Evolutionary conservation across 2,329 filamentous ascomycete species (phyloP), one percentile per base, ranked within the genome.

Genomic region (Colletotrichum sp.): DNA sequence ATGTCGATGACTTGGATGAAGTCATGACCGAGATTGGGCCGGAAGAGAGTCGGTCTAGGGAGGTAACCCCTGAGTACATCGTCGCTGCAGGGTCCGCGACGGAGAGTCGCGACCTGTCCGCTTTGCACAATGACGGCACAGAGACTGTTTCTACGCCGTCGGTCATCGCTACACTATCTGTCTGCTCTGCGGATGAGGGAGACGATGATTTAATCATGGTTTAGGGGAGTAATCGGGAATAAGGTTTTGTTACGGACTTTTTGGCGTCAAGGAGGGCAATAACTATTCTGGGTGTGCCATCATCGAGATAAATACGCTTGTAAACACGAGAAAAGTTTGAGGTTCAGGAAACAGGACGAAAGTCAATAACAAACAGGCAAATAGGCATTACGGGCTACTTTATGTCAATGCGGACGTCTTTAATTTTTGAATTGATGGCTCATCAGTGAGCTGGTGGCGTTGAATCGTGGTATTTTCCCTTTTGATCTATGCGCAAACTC

Each of bases 121-220:
- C 36, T 28, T 38, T n/a, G 13, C 18, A 32, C 24, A 63, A 52
- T 52, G 43, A 52, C 43, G 43, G 21, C 34, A 14, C 24, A 36
- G 32, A 38, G n/a, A 9, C 63, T 18, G 26, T 56, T 9, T 24
- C 34, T 24, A 18, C 32, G 16, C 24, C 30, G 7, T 55, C 59
- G 26, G 21, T 13, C 10, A 26, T 21, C 24, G 18, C 12, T 18
- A 56, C 38, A 3, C 14, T 36, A 6, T 67, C 38, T 14, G 26
- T 26, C 56, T 36, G 38, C 21, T 36, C 43, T 34, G 26, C 72
- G 12, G 43, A 66, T 24, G 69, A 75, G 7, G 69, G 71, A 14
- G 75, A 78, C 55, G 78, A 74, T 32, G 75, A 77, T 34, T 5
- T 69, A 28, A 58, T 75, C 16, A 69, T 76, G 24, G 24, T 75